A percentile compares a stretch with the other conserved stretches of the same genome.
Conservation (phyloP, 139 green algal genomes). For the Micractinium conductrix region DNA sequence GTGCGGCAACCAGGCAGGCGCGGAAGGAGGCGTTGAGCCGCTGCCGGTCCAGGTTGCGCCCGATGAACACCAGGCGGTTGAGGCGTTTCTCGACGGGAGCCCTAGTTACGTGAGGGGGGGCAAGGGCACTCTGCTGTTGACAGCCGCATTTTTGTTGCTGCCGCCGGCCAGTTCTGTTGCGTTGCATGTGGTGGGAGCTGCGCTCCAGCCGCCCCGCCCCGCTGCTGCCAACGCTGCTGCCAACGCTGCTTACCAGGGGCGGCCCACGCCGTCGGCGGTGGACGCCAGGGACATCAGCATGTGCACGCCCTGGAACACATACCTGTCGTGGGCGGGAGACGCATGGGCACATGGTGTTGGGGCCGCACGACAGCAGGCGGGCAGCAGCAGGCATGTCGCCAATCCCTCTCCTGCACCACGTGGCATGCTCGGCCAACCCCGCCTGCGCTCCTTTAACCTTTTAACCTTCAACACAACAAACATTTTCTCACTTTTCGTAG, state of each 20-base stretch:
- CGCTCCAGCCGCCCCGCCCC: no score
- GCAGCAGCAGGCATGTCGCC: no score
- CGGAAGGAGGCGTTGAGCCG: constrained; percentile 84
- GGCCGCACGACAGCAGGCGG: no score
- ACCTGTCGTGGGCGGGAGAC: no score
- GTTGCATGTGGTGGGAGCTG: no score
- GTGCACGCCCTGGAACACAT: constrained; percentile 65
- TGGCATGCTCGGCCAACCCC: no score
- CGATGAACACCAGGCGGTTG: constrained; percentile 95
- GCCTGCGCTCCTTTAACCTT: no score
- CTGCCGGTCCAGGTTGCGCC: constrained; percentile 78
- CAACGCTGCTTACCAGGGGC: constrained; percentile 46
- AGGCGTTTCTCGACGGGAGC: constrained; percentile 65
- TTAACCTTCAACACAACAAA: no score
- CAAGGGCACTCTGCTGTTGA: background rate
- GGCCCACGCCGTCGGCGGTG: constrained; percentile 65
- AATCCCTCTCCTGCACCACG: no score
- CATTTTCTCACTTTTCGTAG: constrained; percentile 77
- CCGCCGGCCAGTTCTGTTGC: no score
- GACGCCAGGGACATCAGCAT: constrained; percentile 81
- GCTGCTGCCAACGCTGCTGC: background rate
- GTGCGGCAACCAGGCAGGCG: constrained; percentile 69
- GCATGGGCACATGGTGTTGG: no score
- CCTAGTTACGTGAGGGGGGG: background rate
- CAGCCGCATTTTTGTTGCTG: no score